These are phyloP conservation scores for Chaetomium sp. DNA, from an alignment of 2,329 filamentous ascomycete species.

Conservation along the genomic window DNA sequence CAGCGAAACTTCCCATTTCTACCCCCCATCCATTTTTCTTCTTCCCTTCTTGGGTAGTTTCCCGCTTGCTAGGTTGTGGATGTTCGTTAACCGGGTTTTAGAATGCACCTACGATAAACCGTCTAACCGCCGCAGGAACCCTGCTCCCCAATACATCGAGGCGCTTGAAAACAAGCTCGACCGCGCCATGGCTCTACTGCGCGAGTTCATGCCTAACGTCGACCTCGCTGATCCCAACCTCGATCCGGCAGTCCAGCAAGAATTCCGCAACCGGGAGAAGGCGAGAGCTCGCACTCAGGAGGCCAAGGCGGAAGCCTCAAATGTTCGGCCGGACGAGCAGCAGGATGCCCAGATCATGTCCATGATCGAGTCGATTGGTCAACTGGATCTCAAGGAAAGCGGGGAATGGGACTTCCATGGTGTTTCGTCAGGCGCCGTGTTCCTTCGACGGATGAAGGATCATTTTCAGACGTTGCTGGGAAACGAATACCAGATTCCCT, in stretches of 20 bases:
- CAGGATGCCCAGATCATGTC: slow-evolving; percentile 75
- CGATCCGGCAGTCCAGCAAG: slow-evolving; percentile 68
- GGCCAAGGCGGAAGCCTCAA: slow-evolving; percentile 31
- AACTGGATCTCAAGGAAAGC: slow-evolving; percentile 83
- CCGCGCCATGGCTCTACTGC: slow-evolving; percentile 73
- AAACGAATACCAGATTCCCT: slow-evolving; percentile 52
- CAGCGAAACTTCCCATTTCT: background rate
- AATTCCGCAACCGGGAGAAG: slow-evolving; percentile 52
- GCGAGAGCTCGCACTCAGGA: slow-evolving; percentile 41
- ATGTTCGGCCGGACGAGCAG: slow-evolving; percentile 31
- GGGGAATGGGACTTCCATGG: slow-evolving; percentile 95
- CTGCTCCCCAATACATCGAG: slow-evolving; percentile 88
- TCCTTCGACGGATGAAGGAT: slow-evolving; percentile 78
- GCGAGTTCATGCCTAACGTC: slow-evolving; percentile 73
- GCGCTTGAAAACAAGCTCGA: slow-evolving; percentile 76
- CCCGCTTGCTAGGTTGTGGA: too few species aligned
- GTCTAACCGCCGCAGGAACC: slow-evolving; percentile 83
- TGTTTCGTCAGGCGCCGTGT: slow-evolving; percentile 84
- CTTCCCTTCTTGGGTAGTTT: background rate
- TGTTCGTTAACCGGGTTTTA: slow-evolving; percentile 34
- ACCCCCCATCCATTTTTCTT: slow-evolving; percentile 10
- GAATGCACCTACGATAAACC: slow-evolving; percentile 95
- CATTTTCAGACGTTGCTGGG: slow-evolving; percentile 75
- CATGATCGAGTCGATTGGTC: slow-evolving; percentile 90
- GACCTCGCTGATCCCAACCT: slow-evolving; percentile 80